These are phyloP conservation scores for Fusarium chuoi DNA, from an alignment of 2,329 filamentous ascomycete genomes.

Conservation along the genomic window DNA sequence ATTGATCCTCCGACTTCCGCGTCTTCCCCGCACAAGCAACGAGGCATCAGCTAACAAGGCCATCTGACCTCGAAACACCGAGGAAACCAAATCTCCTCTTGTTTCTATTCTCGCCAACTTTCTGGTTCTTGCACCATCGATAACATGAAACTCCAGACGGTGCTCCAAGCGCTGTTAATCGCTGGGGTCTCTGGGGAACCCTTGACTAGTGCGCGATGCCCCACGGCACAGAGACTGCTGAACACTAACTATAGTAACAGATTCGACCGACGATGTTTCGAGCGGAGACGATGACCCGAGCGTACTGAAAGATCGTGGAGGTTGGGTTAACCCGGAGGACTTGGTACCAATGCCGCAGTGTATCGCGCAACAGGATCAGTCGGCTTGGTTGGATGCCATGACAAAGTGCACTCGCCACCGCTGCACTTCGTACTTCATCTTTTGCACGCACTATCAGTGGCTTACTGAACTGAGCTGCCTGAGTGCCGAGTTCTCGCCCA, in stretches of 20 bases:
- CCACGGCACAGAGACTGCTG: background rate
- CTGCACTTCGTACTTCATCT: constrained; percentile 23
- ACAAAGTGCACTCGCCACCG: constrained; percentile 17
- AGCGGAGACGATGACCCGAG: background rate
- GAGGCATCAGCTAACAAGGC: background rate
- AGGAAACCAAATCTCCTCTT: background rate
- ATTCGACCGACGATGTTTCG: background rate
- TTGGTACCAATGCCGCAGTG: constrained; percentile 29
- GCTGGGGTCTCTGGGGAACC: background rate
- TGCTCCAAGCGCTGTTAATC: background rate
- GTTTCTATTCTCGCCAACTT: background rate
- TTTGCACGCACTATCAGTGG: constrained; percentile 31
- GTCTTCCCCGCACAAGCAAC: background rate
- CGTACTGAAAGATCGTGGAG: background rate
- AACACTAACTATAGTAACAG: background rate
- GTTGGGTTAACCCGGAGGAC: constrained; percentile 32
- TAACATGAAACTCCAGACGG: background rate
- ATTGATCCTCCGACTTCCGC: background rate
- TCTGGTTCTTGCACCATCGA: background rate
- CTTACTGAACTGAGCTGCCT: constrained; percentile 30
- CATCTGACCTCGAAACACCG: background rate
- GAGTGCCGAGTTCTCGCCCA: constrained; percentile 12
- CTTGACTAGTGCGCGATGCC: background rate
- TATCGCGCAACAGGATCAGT: constrained; percentile 21
- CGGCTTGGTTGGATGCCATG: constrained; percentile 22